Evolutionary conservation across 2,329 filamentous ascomycete genomes (phyloP).

Genomic region (Gaeumannomyces sp.): DNA sequence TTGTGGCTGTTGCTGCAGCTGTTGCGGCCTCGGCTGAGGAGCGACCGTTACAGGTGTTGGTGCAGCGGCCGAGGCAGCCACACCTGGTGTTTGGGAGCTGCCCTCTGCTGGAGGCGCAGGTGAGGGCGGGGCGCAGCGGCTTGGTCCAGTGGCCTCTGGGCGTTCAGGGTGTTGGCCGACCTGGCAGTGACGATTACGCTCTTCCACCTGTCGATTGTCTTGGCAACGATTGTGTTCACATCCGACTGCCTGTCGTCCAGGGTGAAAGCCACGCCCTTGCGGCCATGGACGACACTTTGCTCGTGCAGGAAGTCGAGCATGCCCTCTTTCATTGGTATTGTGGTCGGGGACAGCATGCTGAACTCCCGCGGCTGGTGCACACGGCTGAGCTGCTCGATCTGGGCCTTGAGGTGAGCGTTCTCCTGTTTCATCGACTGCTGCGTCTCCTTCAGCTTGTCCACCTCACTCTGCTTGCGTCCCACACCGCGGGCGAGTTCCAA

Average conservation of each 20-base stretch:
- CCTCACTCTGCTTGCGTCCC: constrained; percentile 49
- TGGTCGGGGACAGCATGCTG: constrained; percentile 44
- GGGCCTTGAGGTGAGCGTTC: constrained; percentile 47
- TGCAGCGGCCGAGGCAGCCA: neutral
- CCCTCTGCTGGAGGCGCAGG: constrained; percentile 7
- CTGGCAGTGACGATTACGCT: constrained; percentile 49
- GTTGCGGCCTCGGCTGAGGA: neutral
- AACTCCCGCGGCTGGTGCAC: constrained; percentile 56
- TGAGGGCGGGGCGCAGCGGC: constrained; percentile 8
- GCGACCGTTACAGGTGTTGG: neutral
- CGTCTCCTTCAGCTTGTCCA: constrained; percentile 42
- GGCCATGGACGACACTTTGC: constrained; percentile 31
- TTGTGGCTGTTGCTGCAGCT: constrained; percentile 4
- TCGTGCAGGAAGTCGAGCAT: constrained; percentile 42
- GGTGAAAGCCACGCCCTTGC: constrained; percentile 37
- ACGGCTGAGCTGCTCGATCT: constrained; percentile 53
- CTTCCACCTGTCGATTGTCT: constrained; percentile 58
- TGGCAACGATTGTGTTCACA: constrained; percentile 43
- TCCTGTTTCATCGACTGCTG: constrained; percentile 51
- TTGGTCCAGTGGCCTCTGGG: constrained; percentile 43
- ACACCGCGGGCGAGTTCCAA: constrained; percentile 56
- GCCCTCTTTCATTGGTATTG: constrained; percentile 44
- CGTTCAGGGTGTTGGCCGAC: constrained; percentile 33
- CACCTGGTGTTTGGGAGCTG: neutral
- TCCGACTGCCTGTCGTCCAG: constrained; percentile 47